Percentiles rank a stretch among this genome's conserved stretches.
Conservation (phyloP, 805 yeast genomes). For the Huiozyma naganishii region DNA sequence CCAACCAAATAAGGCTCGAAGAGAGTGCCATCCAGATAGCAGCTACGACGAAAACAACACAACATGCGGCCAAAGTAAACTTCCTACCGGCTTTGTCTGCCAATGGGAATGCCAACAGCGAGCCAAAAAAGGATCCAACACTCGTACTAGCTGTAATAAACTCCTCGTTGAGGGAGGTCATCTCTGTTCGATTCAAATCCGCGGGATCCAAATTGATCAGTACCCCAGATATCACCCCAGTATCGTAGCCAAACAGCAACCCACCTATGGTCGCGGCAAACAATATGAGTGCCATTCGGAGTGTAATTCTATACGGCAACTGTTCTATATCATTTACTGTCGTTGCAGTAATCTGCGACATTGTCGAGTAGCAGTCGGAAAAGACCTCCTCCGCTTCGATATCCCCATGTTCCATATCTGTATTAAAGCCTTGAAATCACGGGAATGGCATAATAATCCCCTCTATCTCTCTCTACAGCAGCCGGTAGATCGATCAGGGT, state of each 20-base stretch:
- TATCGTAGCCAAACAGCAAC: constrained; percentile 52
- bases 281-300: constrained; percentile 12
- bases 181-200: constrained; percentile 27
- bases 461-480: background rate
- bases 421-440: too few relatives aligned
- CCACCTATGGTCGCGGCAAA: constrained; percentile 44
- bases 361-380: constrained; percentile 22
- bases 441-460: too few relatives aligned
- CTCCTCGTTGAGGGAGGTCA: constrained; percentile 31
- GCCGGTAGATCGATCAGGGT: background rate
- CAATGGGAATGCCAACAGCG: constrained; percentile 38
- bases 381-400: constrained; percentile 17
- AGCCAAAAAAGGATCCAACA: constrained; percentile 45
- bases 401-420: background rate
- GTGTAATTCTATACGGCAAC: constrained; percentile 16
- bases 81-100: constrained; percentile 42
- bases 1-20: constrained; percentile 30
- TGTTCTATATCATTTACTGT: constrained; percentile 24
- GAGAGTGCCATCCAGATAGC: constrained; percentile 40
- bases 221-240: constrained; percentile 54
- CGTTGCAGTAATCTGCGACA: constrained; percentile 19
- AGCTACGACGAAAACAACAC: constrained; percentile 36
- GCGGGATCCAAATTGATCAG: constrained; percentile 36
- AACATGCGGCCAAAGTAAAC: constrained; percentile 31
- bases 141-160: constrained; percentile 37